phyloP scores from a whole-genome alignment of 805 yeast species.

The Candida pini region DNA sequence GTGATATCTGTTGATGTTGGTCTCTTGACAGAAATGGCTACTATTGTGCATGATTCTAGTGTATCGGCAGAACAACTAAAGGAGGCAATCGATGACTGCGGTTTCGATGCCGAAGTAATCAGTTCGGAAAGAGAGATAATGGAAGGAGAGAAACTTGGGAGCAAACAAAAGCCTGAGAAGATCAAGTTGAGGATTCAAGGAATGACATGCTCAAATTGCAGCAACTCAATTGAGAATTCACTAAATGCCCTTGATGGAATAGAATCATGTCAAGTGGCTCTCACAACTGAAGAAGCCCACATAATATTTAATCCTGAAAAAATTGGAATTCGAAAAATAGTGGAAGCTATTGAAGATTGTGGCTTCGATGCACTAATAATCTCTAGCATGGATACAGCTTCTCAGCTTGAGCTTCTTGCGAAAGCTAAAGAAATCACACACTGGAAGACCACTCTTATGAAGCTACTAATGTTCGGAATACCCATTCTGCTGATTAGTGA shows the following conservation, averaged over 20 bases:
- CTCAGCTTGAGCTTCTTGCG: constrained; percentile 66
- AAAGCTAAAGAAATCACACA: constrained; percentile 64
- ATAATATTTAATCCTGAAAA: constrained; percentile 44
- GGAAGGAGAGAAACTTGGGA: constrained; percentile 1
- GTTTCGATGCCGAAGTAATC: constrained; percentile 43
- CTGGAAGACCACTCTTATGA: constrained; percentile 59
- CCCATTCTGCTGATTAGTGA: constrained; percentile 55
- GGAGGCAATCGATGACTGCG: constrained; percentile 42
- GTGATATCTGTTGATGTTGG: constrained; percentile 57
- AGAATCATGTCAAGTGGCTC: constrained; percentile 40
- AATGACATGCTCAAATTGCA: constrained; percentile 56
- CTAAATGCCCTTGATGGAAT: constrained; percentile 46
- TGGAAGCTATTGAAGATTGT: constrained; percentile 43
- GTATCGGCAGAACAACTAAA: constrained; percentile 31
- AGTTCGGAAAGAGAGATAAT: constrained; percentile 24
- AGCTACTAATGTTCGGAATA: constrained; percentile 49
- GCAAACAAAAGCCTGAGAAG: constrained; percentile 2
- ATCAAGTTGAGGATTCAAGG: constrained; percentile 42
- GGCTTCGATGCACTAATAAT: constrained; percentile 48
- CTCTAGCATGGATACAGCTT: constrained; percentile 49
- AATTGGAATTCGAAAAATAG: constrained; percentile 61
- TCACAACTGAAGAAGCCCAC: constrained; percentile 48
- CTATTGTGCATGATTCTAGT: constrained; percentile 39
- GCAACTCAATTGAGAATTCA: constrained; percentile 43
- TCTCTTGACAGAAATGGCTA: constrained; percentile 66